Evolutionary conservation across 2,329 filamentous ascomycete species (phyloP).

Genomic region (Cladophialophora bantiana): DNA sequence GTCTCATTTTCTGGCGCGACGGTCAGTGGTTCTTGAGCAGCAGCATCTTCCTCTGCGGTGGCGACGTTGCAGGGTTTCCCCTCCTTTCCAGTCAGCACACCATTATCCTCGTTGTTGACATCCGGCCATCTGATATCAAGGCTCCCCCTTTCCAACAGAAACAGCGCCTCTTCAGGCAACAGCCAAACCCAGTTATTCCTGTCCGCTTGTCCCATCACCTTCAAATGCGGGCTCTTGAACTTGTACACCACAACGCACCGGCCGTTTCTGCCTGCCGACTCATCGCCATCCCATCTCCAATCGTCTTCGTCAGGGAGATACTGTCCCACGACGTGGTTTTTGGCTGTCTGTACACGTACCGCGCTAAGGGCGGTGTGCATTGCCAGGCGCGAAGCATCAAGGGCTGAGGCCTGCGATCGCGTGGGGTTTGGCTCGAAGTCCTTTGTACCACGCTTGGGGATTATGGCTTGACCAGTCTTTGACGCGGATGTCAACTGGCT

Average conservation of each 20-base stretch:
- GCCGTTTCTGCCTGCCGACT: constrained; percentile 35
- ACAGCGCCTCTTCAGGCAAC: constrained; percentile 89
- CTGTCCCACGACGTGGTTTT: constrained; percentile 71
- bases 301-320: constrained; percentile 58
- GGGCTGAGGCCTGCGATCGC: constrained; percentile 74
- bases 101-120: constrained; percentile 43
- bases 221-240: constrained; percentile 74
- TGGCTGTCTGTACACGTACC: constrained; percentile 75
- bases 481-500: constrained; percentile 59
- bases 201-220: constrained; percentile 76
- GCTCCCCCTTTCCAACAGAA: constrained; percentile 84
- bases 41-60: not conserved
- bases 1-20: not conserved
- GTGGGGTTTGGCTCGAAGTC: constrained; percentile 96
- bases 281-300: constrained; percentile 35
- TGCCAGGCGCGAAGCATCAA: constrained; percentile 81
- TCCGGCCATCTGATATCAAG: constrained; percentile 85
- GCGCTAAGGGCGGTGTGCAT: constrained; percentile 88
- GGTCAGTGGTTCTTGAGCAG: not conserved
- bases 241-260: constrained; percentile 69
- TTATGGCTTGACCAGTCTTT: constrained; percentile 51
- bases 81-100: not conserved
- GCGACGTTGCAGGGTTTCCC: not conserved
- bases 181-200: constrained; percentile 76
- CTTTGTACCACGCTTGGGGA: constrained; percentile 92